Evolutionary conservation across 805 yeast genomes (phyloP).

Genomic region (Danielia reshetovae): DNA sequence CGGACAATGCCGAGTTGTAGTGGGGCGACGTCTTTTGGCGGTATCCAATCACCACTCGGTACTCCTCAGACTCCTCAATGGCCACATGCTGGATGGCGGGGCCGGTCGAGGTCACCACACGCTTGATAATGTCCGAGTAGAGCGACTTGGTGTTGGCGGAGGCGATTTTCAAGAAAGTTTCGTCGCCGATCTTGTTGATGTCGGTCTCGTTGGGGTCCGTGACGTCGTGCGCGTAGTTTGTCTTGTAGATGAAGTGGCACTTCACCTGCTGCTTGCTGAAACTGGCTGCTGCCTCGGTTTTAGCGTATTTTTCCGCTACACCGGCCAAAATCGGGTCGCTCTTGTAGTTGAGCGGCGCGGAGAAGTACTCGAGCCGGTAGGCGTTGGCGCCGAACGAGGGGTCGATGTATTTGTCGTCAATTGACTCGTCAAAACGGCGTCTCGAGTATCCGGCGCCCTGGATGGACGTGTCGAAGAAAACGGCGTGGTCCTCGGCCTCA

Average conservation of each 20-base stretch:
- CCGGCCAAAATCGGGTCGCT: conserved; percentile 45
- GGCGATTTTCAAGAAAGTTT: conserved; percentile 71
- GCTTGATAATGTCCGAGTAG: conserved; percentile 66
- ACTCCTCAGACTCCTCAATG: conserved; percentile 74
- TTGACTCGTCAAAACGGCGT: conserved; percentile 58
- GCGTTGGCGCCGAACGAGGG: conserved; percentile 37
- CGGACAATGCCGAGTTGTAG: conserved; percentile 81
- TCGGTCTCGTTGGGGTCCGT: conserved; percentile 40
- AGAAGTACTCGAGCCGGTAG: conserved; percentile 75
- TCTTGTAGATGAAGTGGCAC: conserved; percentile 82
- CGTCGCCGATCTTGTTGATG: conserved; percentile 70
- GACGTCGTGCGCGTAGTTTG: conserved; percentile 27
- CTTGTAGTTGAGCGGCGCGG: conserved; percentile 53
- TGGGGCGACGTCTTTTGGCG: conserved; percentile 80
- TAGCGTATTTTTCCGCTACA: conserved; percentile 28
- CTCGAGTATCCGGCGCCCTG: conserved; percentile 36
- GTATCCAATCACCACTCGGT: conserved; percentile 84
- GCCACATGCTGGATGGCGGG: conserved; percentile 89
- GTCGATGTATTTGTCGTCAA: conserved; percentile 80
- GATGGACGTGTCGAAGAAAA: conserved; percentile 73
- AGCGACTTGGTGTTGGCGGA: conserved; percentile 74
- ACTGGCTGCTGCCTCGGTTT: conserved; percentile 10
- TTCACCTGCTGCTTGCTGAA: conserved; percentile 50
- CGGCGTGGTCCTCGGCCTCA: conserved; percentile 82
- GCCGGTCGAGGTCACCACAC: conserved; percentile 74